Conservation (phyloP, 2,329 filamentous ascomycete genomes). For the Calonectria pauciramosa region DNA sequence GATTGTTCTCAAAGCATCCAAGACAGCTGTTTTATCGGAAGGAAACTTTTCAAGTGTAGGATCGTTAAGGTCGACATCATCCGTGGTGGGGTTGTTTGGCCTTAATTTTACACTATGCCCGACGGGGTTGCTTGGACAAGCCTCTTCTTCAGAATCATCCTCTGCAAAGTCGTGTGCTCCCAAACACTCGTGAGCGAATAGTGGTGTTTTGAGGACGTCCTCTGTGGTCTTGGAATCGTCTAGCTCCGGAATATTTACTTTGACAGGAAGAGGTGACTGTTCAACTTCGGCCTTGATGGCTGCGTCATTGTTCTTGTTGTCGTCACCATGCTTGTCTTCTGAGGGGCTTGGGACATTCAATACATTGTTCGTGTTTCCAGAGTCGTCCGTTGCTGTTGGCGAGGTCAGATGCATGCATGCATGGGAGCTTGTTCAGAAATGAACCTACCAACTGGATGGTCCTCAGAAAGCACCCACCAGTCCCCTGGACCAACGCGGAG, state of each 20-base stretch:
- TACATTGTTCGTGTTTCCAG: slow-evolving; percentile 65
- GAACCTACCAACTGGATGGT: slow-evolving; percentile 68
- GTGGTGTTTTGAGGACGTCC: slow-evolving; percentile 50
- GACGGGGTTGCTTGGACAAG: slow-evolving; percentile 34
- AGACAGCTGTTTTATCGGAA: slow-evolving; percentile 58
- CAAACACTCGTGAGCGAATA: slow-evolving; percentile 63
- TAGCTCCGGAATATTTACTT: background rate
- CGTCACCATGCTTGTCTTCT: slow-evolving; percentile 28
- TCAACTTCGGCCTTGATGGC: slow-evolving; percentile 22
- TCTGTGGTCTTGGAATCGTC: slow-evolving; percentile 31
- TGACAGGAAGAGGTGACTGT: background rate
- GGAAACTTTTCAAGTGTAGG: slow-evolving; percentile 65
- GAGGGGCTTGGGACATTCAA: slow-evolving; percentile 45
- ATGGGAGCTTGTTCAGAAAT: background rate
- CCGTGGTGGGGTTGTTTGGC: slow-evolving; percentile 34
- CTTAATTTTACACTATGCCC: slow-evolving; percentile 31
- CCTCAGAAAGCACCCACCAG: slow-evolving; percentile 79
- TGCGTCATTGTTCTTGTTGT: slow-evolving; percentile 25
- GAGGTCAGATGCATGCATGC: background rate
- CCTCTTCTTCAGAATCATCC: slow-evolving; percentile 48
- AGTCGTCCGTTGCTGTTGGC: slow-evolving; percentile 54
- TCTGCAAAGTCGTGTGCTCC: slow-evolving; percentile 56
- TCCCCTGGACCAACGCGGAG: slow-evolving; percentile 76
- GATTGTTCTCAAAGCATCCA: slow-evolving; percentile 61
- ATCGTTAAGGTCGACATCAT: slow-evolving; percentile 57